Evolutionary conservation across 306 rosid species (phyloP).

Genomic region (Rosa multiflora): DNA sequence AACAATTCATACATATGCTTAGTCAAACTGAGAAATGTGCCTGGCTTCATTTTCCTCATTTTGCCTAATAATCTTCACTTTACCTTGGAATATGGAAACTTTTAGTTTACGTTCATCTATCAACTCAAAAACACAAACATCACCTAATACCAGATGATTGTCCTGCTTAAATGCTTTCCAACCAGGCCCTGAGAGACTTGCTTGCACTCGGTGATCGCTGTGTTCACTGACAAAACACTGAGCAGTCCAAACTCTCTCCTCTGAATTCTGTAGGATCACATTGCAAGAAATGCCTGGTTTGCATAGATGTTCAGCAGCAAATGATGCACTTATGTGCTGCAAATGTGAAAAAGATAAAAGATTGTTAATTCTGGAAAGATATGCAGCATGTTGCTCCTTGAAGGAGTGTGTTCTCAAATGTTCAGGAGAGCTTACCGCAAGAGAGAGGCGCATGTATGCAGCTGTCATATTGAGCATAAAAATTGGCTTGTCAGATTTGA

Average conservation of each 20-base stretch:
- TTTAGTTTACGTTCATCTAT: background rate
- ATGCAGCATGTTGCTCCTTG: background rate
- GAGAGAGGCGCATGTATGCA: background rate
- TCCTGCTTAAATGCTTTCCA: constrained; percentile 35
- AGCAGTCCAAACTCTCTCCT: constrained; percentile 22
- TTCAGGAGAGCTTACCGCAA: background rate
- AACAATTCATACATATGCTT: too few relatives aligned
- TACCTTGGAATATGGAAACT: constrained; percentile 11
- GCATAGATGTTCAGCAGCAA: background rate
- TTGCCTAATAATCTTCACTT: background rate
- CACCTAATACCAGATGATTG: constrained; percentile 17
- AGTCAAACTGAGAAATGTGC: too few relatives aligned
- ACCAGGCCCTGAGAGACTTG: background rate
- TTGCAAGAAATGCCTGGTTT: background rate
- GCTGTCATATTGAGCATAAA: background rate
- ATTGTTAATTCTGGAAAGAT: background rate
- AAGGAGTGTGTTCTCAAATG: background rate
- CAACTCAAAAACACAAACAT: constrained; percentile 25
- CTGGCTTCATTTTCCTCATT: background rate
- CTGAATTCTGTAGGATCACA: background rate
- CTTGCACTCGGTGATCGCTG: background rate
- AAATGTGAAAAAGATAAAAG: background rate
- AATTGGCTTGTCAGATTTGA: background rate
- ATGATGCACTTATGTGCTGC: background rate
- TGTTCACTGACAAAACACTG: background rate